Evolutionary conservation across 208 protist species (phyloP).

Genomic region (Phytomonas sp.): DNA sequence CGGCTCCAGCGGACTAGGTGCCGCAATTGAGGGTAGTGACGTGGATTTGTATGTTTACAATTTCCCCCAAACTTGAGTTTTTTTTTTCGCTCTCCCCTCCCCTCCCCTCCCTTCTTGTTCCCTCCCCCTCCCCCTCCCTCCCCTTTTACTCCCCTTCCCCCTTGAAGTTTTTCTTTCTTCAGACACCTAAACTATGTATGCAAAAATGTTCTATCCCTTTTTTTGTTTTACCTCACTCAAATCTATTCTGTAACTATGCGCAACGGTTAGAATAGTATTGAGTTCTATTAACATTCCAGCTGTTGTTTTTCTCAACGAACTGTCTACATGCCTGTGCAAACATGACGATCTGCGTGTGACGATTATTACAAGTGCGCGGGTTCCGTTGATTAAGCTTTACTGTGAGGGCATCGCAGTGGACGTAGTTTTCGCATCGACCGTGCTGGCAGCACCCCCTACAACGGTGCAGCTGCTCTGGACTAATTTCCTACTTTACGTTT

Average conservation of each 20-base stretch:
- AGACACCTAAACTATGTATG: not conserved
- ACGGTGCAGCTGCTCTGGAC: slow-evolving; percentile 40
- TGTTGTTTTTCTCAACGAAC: slow-evolving; percentile 37
- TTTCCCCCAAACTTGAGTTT: slow-evolving; percentile 1
- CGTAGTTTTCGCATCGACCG: slow-evolving; percentile 63
- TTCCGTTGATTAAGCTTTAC: slow-evolving; percentile 72
- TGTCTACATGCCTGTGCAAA: slow-evolving; percentile 33
- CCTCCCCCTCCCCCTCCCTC: not conserved
- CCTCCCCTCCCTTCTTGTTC: slow-evolving; percentile 1
- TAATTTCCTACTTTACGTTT: slow-evolving; percentile 49
- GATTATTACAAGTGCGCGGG: slow-evolving; percentile 51
- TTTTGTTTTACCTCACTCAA: not conserved
- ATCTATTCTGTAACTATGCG: too few species aligned
- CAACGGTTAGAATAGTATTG: slow-evolving; percentile 56
- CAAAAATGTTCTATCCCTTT: slow-evolving; percentile 5
- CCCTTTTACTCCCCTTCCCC: not conserved
- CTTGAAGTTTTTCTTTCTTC: not conserved
- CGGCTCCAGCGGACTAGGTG: slow-evolving; percentile 70
- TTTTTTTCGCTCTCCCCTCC: slow-evolving; percentile 8
- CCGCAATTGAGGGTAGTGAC: slow-evolving; percentile 74
- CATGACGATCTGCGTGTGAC: too few species aligned
- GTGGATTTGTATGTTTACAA: slow-evolving; percentile 90
- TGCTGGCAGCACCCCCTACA: slow-evolving; percentile 36
- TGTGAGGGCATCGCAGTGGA: slow-evolving; percentile 51
- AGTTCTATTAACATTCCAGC: slow-evolving; percentile 37